phyloP scores from a whole-genome alignment of 2,329 filamentous ascomycete species.

The Paracamarosporium sp. region DNA sequence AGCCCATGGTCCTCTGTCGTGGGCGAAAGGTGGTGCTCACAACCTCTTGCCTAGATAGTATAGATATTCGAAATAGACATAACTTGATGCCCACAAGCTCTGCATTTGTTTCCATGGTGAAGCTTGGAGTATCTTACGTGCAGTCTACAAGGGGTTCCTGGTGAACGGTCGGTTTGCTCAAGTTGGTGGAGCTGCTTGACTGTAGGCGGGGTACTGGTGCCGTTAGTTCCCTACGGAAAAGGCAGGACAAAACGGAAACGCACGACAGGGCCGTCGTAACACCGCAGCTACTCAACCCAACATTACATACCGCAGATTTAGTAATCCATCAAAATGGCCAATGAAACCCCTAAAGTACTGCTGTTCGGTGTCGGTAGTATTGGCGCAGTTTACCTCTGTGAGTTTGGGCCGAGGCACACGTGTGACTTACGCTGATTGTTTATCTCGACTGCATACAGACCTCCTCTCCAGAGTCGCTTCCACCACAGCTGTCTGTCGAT shows the following conservation, averaged over 20 bases:
- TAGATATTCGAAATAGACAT: neutral
- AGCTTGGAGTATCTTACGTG: too few relatives aligned
- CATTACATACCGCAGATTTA: too few relatives aligned
- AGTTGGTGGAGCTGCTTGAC: too few relatives aligned
- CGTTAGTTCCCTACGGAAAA: neutral
- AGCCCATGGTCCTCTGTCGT: neutral
- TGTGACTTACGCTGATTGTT: too few relatives aligned
- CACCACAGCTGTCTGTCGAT: constrained; percentile 54
- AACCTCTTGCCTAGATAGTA: constrained; percentile 1
- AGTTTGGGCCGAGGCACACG: neutral
- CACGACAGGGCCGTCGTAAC: neutral
- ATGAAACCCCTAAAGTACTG: constrained; percentile 31
- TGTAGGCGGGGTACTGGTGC: too few relatives aligned
- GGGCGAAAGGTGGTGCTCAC: neutral
- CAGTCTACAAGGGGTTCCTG: too few relatives aligned
- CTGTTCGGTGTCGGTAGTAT: constrained; percentile 54
- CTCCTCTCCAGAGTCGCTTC: constrained; percentile 48
- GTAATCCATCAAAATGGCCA: constrained; percentile 14
- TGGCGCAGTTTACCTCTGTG: constrained; percentile 48
- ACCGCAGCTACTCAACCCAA: too few relatives aligned
- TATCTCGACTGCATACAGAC: constrained; percentile 15
- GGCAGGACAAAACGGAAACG: neutral
- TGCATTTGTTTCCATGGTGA: too few relatives aligned
- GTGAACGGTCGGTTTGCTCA: too few relatives aligned
- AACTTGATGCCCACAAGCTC: too few relatives aligned